Conservation (phyloP, 2,329 filamentous ascomycete species). For the Rhexocercosporidium sp. region DNA sequence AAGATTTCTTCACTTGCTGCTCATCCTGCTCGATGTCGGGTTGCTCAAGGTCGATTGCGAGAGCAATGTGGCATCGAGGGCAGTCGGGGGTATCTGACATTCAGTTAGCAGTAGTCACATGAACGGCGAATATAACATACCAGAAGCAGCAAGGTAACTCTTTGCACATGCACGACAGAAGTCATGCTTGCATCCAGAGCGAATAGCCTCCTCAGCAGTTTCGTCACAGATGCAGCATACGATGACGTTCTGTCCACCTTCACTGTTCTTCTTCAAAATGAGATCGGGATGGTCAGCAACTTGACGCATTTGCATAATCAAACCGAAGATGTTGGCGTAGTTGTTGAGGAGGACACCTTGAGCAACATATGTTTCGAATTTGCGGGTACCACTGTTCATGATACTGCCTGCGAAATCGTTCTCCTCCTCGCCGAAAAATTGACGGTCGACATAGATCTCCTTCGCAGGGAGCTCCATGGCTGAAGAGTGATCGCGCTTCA, state of each 20-base stretch:
- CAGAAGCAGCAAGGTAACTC: slow-evolving; percentile 79
- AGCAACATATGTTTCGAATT: slow-evolving; percentile 95
- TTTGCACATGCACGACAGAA: slow-evolving; percentile 84
- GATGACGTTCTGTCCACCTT: slow-evolving; percentile 87
- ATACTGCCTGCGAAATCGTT: slow-evolving; percentile 95
- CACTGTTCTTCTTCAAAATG: slow-evolving; percentile 84
- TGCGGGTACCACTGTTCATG: slow-evolving; percentile 87
- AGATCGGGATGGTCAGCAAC: slow-evolving; percentile 96
- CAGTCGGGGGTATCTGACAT: slow-evolving; percentile 68
- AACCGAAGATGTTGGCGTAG: slow-evolving; percentile 97
- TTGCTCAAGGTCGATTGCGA: slow-evolving; percentile 92
- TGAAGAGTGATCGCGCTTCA: slow-evolving; percentile 92
- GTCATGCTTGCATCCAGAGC: slow-evolving; percentile 90
- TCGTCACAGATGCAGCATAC: slow-evolving; percentile 97
- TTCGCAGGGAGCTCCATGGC: slow-evolving; percentile 97
- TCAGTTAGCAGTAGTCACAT: slow-evolving; percentile 18
- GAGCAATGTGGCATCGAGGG: slow-evolving; percentile 86
- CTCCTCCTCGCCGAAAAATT: slow-evolving; percentile 96
- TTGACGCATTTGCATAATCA: slow-evolving; percentile 99
- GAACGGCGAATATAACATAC: slow-evolving; percentile 50
- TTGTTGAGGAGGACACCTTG: slow-evolving; percentile 95
- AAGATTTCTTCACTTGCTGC: slow-evolving; percentile 85
- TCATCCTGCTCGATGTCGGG: slow-evolving; percentile 95
- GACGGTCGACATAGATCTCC: slow-evolving; percentile 87
- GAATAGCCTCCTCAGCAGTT: slow-evolving; percentile 91